Evolutionary conservation across 352 stramenopile species (phyloP).

Genomic region (Phytophthora pinifolia): DNA sequence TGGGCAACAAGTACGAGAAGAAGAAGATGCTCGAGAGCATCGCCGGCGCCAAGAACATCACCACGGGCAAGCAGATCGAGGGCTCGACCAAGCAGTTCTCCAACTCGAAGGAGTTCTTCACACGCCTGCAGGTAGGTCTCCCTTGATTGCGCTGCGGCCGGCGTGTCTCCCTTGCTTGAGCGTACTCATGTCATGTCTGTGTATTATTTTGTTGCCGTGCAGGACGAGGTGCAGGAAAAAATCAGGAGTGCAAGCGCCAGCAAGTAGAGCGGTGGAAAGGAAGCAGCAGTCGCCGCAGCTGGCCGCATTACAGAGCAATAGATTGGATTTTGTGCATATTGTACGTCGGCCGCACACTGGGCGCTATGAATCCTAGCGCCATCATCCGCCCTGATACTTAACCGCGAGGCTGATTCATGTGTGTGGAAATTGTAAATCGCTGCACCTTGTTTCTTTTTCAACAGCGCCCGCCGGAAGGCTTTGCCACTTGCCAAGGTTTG

Average conservation of each 20-base stretch:
- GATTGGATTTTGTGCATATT: slow-evolving; percentile 40
- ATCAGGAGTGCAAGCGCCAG: slow-evolving; percentile 36
- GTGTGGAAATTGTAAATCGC: not conserved
- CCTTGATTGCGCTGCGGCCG: slow-evolving; percentile 11
- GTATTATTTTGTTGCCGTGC: slow-evolving; percentile 13
- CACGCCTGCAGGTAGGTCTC: slow-evolving; percentile 56
- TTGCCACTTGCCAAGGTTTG: not conserved
- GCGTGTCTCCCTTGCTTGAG: slow-evolving; percentile 7
- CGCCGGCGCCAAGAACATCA: slow-evolving; percentile 79
- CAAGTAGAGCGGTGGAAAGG: slow-evolving; percentile 24
- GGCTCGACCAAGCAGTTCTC: slow-evolving; percentile 83
- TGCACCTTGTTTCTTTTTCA: not conserved
- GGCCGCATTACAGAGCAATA: slow-evolving; percentile 23
- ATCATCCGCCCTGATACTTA: slow-evolving; percentile 8
- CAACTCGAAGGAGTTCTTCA: slow-evolving; percentile 90
- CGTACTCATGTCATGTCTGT: slow-evolving; percentile 6
- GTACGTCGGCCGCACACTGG: slow-evolving; percentile 11
- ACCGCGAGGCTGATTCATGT: not conserved
- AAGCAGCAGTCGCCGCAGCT: slow-evolving; percentile 10
- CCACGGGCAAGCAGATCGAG: slow-evolving; percentile 81
- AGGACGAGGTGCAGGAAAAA: slow-evolving; percentile 51
- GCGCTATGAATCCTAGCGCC: slow-evolving; percentile 9
- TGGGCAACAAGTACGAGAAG: slow-evolving; percentile 96
- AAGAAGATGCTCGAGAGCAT: slow-evolving; percentile 89
- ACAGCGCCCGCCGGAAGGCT: slow-evolving; percentile 7